A percentile compares a stretch with the other conserved stretches of the same genome.
These are phyloP conservation scores for Fusarium luffae DNA, from an alignment of 2,329 filamentous ascomycete genomes.

Conservation along the genomic window DNA sequence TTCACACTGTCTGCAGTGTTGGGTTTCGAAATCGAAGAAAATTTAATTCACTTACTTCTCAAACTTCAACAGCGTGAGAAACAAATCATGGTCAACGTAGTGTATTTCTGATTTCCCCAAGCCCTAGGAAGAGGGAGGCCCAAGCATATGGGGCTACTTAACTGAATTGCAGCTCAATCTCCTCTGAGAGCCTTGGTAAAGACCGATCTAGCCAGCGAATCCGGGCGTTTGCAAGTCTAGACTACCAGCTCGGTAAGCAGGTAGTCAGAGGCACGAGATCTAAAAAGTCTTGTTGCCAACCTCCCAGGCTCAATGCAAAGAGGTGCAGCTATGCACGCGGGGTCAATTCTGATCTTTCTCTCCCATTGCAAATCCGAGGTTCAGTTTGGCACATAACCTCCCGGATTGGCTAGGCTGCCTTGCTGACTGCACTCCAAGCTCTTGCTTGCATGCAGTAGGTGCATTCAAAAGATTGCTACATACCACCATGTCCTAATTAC, in stretches of 20 bases:
- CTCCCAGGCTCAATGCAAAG: slow-evolving; percentile 2
- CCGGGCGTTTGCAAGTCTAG: neutral
- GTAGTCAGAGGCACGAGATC: slow-evolving; percentile 22
- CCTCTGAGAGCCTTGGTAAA: neutral
- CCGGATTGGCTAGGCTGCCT: neutral
- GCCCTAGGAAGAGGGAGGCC: neutral
- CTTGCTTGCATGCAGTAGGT: slow-evolving; percentile 21
- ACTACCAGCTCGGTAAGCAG: neutral
- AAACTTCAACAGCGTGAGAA: neutral
- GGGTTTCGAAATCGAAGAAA: neutral
- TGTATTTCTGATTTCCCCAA: neutral
- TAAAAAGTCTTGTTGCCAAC: slow-evolving; percentile 13
- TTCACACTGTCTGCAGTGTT: neutral
- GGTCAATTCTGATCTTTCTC: slow-evolving; percentile 17
- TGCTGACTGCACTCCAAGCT: slow-evolving; percentile 25
- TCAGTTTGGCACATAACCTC: slow-evolving; percentile 7
- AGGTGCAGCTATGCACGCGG: slow-evolving; percentile 29
- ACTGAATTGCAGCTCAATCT: neutral
- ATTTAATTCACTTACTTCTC: neutral
- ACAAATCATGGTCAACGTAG: neutral
- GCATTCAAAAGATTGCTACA: neutral
- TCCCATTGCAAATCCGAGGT: slow-evolving; percentile 12
- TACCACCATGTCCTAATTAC: neutral
- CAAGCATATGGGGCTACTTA: neutral
- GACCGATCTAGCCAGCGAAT: neutral